Percentiles rank a stretch among this genome's conserved stretches.
Conservation (phyloP, 2,329 filamentous ascomycete species). For the Fusarium sp. region DNA sequence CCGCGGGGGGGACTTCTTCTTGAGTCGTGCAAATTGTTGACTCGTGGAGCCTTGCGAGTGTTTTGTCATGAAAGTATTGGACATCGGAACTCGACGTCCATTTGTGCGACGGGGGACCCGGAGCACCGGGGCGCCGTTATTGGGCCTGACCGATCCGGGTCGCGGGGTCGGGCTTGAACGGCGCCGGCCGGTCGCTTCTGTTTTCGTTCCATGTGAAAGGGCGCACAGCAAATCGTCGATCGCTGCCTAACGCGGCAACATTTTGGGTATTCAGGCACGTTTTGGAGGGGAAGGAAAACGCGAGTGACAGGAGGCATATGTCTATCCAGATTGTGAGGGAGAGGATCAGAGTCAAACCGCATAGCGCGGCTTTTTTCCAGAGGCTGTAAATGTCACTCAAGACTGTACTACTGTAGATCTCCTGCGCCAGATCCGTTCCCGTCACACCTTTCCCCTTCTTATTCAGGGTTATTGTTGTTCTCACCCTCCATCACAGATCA, state of each 20-base stretch:
- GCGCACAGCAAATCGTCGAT: conserved; percentile 14
- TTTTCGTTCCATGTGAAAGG: conserved; percentile 14
- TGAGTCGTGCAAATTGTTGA: conserved; percentile 28
- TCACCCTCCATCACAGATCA: conserved; percentile 38
- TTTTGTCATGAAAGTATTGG: conserved; percentile 21
- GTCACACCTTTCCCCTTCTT: conserved; percentile 12
- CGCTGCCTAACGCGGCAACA: conserved; percentile 21
- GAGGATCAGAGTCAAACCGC: conserved; percentile 6
- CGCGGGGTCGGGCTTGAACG: conserved; percentile 39
- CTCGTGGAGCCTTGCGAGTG: conserved; percentile 26
- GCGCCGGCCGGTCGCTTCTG: conserved; percentile 25
- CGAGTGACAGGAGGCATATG: conserved; percentile 14
- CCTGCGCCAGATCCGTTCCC: conserved; percentile 24
- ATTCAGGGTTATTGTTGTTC: conserved; percentile 14
- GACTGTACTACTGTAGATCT: conserved; percentile 30
- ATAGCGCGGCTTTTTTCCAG: conserved; percentile 13
- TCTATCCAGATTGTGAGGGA: background rate
- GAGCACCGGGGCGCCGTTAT: conserved; percentile 30
- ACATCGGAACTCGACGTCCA: conserved; percentile 8
- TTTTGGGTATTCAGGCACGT: conserved; percentile 11
- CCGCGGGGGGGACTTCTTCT: conserved; percentile 4
- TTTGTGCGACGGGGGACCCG: conserved; percentile 26
- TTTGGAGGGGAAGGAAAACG: conserved; percentile 13
- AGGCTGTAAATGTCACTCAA: background rate
- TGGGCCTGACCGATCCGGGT: conserved; percentile 6